Conservation (phyloP, 169 alveolate genomes). For the Cryptosporidium ubiquitum region DNA sequence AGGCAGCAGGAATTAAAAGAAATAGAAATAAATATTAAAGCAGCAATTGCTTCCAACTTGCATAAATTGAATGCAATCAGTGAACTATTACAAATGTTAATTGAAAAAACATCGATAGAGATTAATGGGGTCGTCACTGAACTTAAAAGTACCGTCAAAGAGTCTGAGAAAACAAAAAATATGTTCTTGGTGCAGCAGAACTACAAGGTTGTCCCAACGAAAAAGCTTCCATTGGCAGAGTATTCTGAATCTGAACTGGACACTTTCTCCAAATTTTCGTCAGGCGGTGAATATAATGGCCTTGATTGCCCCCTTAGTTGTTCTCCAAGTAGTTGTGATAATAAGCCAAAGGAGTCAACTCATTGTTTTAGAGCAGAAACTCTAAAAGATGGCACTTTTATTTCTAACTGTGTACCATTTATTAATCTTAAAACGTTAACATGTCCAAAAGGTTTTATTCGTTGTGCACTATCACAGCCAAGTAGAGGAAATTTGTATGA, state of each 20-base stretch:
- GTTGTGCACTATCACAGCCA: constrained; percentile 71
- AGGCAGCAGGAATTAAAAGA: constrained; percentile 69
- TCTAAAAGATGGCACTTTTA: constrained; percentile 48
- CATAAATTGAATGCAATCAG: constrained; percentile 66
- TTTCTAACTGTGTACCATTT: constrained; percentile 55
- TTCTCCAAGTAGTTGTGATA: constrained; percentile 69
- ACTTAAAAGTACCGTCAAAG: constrained; percentile 30
- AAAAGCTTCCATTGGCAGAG: constrained; percentile 70
- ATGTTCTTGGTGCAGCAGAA: constrained; percentile 39
- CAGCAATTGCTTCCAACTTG: constrained; percentile 65
- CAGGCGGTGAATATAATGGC: constrained; percentile 60
- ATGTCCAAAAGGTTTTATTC: constrained; percentile 57
- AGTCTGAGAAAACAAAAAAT: constrained; percentile 38
- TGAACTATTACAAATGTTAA: constrained; percentile 42
- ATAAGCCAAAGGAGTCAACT: constrained; percentile 41
- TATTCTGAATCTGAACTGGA: constrained; percentile 56
- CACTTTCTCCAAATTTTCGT: constrained; percentile 43
- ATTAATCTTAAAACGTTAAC: constrained; percentile 32
- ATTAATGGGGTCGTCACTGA: constrained; percentile 43
- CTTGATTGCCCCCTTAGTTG: constrained; percentile 69
- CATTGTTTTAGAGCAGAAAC: constrained; percentile 71
- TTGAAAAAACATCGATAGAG: constrained; percentile 52
- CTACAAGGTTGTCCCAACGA: constrained; percentile 58
- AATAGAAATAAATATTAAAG: constrained; percentile 64
- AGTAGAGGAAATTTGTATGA: constrained; percentile 72